Percentiles rank a stretch among this genome's conserved stretches.
Evolutionary conservation across 164 flowering plant species (phyloP).

Genomic region (Sextonia rubra): DNA sequence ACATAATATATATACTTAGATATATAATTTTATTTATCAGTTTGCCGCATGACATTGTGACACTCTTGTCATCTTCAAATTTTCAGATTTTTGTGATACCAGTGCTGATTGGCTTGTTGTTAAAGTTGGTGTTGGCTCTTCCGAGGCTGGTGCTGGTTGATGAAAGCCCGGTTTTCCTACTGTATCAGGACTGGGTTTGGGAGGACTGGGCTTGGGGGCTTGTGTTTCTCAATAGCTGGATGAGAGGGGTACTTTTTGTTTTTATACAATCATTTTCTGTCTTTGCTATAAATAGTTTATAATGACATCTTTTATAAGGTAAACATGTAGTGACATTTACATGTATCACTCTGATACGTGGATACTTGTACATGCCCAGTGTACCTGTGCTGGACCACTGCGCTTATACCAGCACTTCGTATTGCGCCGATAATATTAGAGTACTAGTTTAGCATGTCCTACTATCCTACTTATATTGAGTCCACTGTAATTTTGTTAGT

Average conservation of each 20-base stretch:
- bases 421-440: too few relatives aligned
- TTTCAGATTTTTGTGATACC: conserved; percentile 89
- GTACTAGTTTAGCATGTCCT: too few relatives aligned
- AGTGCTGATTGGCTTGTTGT: conserved; percentile 83
- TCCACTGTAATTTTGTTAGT: too few relatives aligned
- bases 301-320: not conserved
- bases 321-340: too few relatives aligned
- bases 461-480: too few relatives aligned
- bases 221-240: conserved; percentile 95
- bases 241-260: conserved; percentile 65
- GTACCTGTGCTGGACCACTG: too few relatives aligned
- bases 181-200: conserved; percentile 98
- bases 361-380: too few relatives aligned
- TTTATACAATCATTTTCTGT: not conserved
- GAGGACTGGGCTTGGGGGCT: conserved; percentile 99
- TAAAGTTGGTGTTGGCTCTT: conserved; percentile 91
- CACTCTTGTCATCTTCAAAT: not conserved
- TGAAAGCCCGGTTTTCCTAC: conserved; percentile 97
- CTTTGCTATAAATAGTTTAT: not conserved
- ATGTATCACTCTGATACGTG: too few relatives aligned
- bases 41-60: conserved; percentile 1
- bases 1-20: too few relatives aligned
- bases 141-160: conserved; percentile 96
- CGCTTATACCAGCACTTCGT: too few relatives aligned
- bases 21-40: not conserved